Base-by-base conservation (phyloP, 2,329 filamentous ascomycete genomes). In the Alternaria sp. region DNA sequence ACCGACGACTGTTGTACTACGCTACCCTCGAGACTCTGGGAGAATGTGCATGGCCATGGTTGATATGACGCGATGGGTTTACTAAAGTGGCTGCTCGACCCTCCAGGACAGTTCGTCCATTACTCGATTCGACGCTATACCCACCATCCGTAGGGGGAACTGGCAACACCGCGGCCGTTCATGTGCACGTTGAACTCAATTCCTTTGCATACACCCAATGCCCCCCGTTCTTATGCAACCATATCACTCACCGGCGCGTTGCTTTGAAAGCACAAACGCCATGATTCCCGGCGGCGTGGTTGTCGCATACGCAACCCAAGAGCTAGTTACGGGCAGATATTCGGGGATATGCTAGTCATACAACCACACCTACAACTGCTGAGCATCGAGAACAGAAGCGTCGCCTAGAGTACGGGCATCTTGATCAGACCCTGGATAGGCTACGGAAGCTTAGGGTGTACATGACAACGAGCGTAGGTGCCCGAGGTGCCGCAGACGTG, bases 321-420 rank as follows among this genome's bases (percentile, higher is more conserved):
- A 48, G 44, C 17, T 48, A 34, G 44, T 7, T 24, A 36, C 44
- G 44, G 44, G 29, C 29, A 48, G 13, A 34, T 34, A 26, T 14
- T 48, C 44, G 44, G 44, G 33, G 23, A 48, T 48, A 48, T 23
- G 44, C 44, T 48, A 48, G 44, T 48, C 44, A 34, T 34, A 48
- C 44, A 26, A 26, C 29, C 21, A 48, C 44, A 26, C 31, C 44
- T 11, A 6, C 11, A 7, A 36, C n/a, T 26, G 10, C 44, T 48
- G 29, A 48, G 31, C 44, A 13, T 48, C 29, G 31, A 48, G 29
- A 36, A 24, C 21, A 33, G 10, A 34, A 48, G 29, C 31, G 14
- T 48, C 21, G 23, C 44, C 8, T n/a, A 48, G 31, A 48, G 44
- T 24, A 48, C 24, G 21, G 21, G 31, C 44, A n/a, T 14, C 17